Conservation (phyloP, 1,284 basidiomycete genomes). For the Marasmius fiardii region DNA sequence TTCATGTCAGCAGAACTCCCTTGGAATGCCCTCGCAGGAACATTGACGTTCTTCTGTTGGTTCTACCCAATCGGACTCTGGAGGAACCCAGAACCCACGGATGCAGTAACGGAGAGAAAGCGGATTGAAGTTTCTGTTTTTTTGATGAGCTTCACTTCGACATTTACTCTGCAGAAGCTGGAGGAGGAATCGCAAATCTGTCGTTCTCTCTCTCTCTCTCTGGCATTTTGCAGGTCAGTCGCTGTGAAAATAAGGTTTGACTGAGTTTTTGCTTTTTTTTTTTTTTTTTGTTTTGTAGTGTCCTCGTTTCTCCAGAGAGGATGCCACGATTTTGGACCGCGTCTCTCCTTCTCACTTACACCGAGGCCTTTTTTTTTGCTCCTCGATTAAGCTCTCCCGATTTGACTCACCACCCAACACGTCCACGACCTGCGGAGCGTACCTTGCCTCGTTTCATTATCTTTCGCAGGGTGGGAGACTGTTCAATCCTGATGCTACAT, state of each 20-base stretch:
- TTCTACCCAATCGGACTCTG: conserved; percentile 69
- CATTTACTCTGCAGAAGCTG: conserved; percentile 32
- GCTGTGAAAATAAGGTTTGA: no score
- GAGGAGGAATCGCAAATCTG: conserved; percentile 22
- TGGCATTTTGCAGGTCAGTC: conserved; percentile 42
- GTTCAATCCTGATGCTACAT: conserved; percentile 51
- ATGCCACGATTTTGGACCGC: conserved; percentile 68
- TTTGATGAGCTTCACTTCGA: conserved; percentile 11
- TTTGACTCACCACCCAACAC: conserved; percentile 57
- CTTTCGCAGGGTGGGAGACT: conserved; percentile 62
- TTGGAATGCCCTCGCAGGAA: conserved; percentile 60
- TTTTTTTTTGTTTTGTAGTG: conserved; percentile 40
- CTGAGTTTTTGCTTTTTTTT: conserved; percentile 13
- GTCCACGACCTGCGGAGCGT: conserved; percentile 62
- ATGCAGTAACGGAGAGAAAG: conserved; percentile 33
- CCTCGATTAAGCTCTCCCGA: conserved; percentile 34
- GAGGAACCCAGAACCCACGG: conserved; percentile 22
- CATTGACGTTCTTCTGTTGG: conserved; percentile 64
- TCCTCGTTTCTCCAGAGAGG: conserved; percentile 48
- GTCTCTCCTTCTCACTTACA: conserved; percentile 49
- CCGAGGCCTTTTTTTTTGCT: conserved; percentile 30
- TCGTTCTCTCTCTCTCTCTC: conserved; percentile 28
- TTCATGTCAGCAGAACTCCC: conserved; percentile 64
- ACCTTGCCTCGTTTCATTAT: conserved; percentile 56
- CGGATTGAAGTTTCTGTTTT: conserved; percentile 10